These are phyloP conservation scores for Saccharomyces hybrid DNA, from an alignment of 1,139 yeast species.

Conservation along the genomic window DNA sequence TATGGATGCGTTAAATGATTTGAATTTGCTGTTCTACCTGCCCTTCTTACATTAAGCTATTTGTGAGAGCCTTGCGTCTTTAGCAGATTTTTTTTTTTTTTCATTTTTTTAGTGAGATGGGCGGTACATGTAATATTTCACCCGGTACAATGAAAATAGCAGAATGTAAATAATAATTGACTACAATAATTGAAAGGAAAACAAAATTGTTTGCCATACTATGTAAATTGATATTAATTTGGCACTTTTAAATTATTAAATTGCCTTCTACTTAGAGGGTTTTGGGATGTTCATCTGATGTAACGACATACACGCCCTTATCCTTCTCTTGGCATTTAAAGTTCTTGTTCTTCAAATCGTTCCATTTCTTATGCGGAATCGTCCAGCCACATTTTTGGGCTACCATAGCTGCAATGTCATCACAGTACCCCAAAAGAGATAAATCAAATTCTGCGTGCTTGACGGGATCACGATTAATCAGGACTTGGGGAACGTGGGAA, in stretches of 20 bases:
- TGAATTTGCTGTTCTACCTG: not conserved
- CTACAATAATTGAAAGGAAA: not conserved
- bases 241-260: not conserved
- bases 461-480: slow-evolving; percentile 78
- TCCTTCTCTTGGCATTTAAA: slow-evolving; percentile 23
- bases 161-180: not conserved
- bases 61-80: not conserved
- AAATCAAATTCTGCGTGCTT: slow-evolving; percentile 76
- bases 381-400: slow-evolving; percentile 60
- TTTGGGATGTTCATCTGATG: not conserved
- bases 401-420: slow-evolving; percentile 69
- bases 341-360: slow-evolving; percentile 18
- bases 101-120: not conserved
- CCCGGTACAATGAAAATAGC: not conserved
- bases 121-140: not conserved
- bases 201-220: not conserved
- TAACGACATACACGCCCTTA: slow-evolving; percentile 22
- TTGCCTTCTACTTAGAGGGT: not conserved
- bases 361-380: slow-evolving; percentile 47
- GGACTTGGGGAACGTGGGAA: slow-evolving; percentile 68
- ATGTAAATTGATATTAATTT: not conserved
- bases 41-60: not conserved
- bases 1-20: not conserved
- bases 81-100: not conserved
- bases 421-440: slow-evolving; percentile 76